A percentile compares a stretch with the other conserved stretches of the same genome.
These are phyloP conservation scores for Corinectria fuckeliana DNA, from an alignment of 2,329 filamentous ascomycete species.

Conservation along the genomic window DNA sequence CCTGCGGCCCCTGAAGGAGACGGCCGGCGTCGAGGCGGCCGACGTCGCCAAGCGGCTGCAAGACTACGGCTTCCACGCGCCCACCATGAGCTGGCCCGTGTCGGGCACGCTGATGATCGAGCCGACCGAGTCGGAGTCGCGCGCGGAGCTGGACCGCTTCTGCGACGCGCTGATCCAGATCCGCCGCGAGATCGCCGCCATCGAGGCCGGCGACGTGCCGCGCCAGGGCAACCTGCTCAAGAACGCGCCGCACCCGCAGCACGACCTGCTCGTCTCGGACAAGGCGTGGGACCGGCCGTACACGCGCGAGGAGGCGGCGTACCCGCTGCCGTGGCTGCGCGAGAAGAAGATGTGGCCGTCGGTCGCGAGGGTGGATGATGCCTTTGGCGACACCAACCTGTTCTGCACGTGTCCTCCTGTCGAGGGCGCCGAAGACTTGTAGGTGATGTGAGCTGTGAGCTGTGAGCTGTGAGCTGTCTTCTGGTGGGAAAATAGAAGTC, in stretches of 20 bases:
- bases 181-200: slow-evolving; percentile 78
- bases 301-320: slow-evolving; percentile 80
- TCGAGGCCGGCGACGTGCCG: slow-evolving; percentile 82
- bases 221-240: slow-evolving; percentile 84
- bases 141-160: slow-evolving; percentile 92
- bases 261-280: slow-evolving; percentile 71
- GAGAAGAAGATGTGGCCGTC: slow-evolving; percentile 99
- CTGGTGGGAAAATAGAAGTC: slow-evolving; percentile 21
- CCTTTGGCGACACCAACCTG: slow-evolving; percentile 88
- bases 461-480: no score
- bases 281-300: slow-evolving; percentile 82
- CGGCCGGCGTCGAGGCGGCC: slow-evolving; percentile 84
- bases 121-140: slow-evolving; percentile 91
- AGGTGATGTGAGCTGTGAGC: slow-evolving; percentile 5
- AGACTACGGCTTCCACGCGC: slow-evolving; percentile 96
- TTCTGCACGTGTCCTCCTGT: slow-evolving; percentile 95
- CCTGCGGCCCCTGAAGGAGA: slow-evolving; percentile 81
- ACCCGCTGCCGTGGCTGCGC: slow-evolving; percentile 79
- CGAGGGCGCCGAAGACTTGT: slow-evolving; percentile 58
- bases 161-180: slow-evolving; percentile 89
- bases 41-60: slow-evolving; percentile 96
- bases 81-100: slow-evolving; percentile 96
- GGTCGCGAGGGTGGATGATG: slow-evolving; percentile 86
- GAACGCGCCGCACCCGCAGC: slow-evolving; percentile 85
- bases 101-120: slow-evolving; percentile 98